These are phyloP conservation scores for Grifola frondosa DNA, from an alignment of 1,284 basidiomycete genomes.

Conservation along the genomic window DNA sequence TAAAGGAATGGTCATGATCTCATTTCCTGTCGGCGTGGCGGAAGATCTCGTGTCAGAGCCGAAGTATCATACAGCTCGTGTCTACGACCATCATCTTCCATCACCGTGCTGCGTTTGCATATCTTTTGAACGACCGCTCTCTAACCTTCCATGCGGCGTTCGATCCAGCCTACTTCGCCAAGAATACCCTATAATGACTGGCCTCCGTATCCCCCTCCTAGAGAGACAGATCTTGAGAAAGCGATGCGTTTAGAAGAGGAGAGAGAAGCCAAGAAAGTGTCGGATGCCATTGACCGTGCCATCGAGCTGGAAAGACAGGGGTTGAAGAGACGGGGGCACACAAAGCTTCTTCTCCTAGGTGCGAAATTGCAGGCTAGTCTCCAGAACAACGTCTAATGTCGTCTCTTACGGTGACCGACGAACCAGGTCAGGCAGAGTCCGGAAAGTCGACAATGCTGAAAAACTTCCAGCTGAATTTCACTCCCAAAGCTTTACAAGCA, in stretches of 20 bases:
- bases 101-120: neutral
- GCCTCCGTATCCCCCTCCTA: constrained; percentile 26
- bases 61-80: no score
- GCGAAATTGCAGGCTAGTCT: no score
- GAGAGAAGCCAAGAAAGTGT: constrained; percentile 50
- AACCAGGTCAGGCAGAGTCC: constrained; percentile 59
- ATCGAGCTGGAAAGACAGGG: constrained; percentile 45
- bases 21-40: no score
- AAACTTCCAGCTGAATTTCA: constrained; percentile 60
- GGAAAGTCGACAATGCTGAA: constrained; percentile 66
- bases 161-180: constrained; percentile 3
- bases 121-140: neutral
- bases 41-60: no score
- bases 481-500: constrained; percentile 53
- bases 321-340: constrained; percentile 35
- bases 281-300: constrained; percentile 53
- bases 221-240: constrained; percentile 25
- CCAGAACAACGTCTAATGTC: neutral
- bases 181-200: constrained; percentile 13
- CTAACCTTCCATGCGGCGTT: constrained; percentile 9
- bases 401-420: neutral
- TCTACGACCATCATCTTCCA: no score
- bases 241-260: constrained; percentile 43
- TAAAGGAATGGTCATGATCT: no score
- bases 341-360: constrained; percentile 59